Base-by-base conservation (phyloP, 345 rosid species). In the Citrus medica region DNA sequence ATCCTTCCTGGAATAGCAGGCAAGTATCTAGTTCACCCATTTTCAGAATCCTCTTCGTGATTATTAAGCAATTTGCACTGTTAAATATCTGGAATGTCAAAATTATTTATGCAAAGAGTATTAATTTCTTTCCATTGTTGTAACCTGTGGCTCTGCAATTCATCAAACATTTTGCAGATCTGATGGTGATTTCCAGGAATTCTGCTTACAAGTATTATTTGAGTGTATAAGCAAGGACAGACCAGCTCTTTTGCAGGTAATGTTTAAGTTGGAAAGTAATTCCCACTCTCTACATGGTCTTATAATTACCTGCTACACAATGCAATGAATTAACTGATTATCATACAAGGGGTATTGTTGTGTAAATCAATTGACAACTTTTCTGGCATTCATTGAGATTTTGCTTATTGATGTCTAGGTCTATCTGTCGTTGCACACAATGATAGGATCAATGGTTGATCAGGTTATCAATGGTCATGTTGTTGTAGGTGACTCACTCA, bases 171-270 rank as follows among this genome's bases (percentile, higher is more conserved):
- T 76, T 80, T 87, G 82, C 91, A 96, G 99, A 87, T 89, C 87
- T 48, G 93, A 90, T 88, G 84, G 73, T 74, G 90, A 96, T 82
- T 96, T 96, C 88, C 97, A 87, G 88, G 98, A 94, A 79, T 96
- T 96, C 77, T 96, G 99, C 83, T 83, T 93, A 80, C 99, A 94
- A 91, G 95, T 96, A 69, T 79, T 96, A 79, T 91, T 92, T 75
- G 98, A 96, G 83, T 94, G 99, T 78, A 88, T 96, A 83, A 92
- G 98, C 93, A 96, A 94, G 83, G 99, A 96, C 81, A 88, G 97
- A 79, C 99, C 99, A 80, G 92, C 97, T 56, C 97, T 96, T 73
- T 79, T 96, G 75, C 99, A 94, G 98, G 98, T 92, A 87, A 74
- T 79, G 42, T 40, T 64, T 69, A 51, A 46, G 19, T 79, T 69